phyloP scores from a whole-genome alignment of 352 stramenopile species.

The Phytophthora sansomeana region DNA sequence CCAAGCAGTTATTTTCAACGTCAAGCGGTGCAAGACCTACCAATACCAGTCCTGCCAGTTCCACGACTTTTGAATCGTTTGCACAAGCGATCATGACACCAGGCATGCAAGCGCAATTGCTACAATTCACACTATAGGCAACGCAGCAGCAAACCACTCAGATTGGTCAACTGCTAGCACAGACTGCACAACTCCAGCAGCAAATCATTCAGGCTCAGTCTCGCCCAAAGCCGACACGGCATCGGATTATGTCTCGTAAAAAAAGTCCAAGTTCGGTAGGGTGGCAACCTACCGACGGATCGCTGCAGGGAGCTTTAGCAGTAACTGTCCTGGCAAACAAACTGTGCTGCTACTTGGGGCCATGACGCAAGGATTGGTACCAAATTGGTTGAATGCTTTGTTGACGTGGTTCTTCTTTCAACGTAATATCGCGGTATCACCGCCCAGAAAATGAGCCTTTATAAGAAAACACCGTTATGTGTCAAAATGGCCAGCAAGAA shows the following conservation, averaged over 20 bases:
- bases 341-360: constrained; percentile 24
- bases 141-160: constrained; percentile 16
- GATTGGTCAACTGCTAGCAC: constrained; percentile 15
- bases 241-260: constrained; percentile 11
- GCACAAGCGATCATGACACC: too few species aligned
- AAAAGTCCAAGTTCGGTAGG: constrained; percentile 21
- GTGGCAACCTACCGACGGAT: constrained; percentile 15
- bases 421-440: constrained; percentile 1
- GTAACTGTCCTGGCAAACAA: constrained; percentile 6
- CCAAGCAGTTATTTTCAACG: too few species aligned
- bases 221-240: background rate
- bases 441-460: too few species aligned
- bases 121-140: constrained; percentile 7
- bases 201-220: constrained; percentile 14
- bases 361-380: too few species aligned
- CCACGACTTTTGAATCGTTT: too few species aligned
- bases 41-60: too few species aligned
- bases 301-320: background rate
- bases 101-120: constrained; percentile 17
- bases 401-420: constrained; percentile 11
- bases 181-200: constrained; percentile 17
- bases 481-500: too few species aligned
- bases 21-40: too few species aligned
- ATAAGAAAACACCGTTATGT: too few species aligned
- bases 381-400: constrained; percentile 5